Evolutionary conservation across 2,329 filamentous ascomycete species (phyloP).

Genomic region (Alternaria incomplexa): DNA sequence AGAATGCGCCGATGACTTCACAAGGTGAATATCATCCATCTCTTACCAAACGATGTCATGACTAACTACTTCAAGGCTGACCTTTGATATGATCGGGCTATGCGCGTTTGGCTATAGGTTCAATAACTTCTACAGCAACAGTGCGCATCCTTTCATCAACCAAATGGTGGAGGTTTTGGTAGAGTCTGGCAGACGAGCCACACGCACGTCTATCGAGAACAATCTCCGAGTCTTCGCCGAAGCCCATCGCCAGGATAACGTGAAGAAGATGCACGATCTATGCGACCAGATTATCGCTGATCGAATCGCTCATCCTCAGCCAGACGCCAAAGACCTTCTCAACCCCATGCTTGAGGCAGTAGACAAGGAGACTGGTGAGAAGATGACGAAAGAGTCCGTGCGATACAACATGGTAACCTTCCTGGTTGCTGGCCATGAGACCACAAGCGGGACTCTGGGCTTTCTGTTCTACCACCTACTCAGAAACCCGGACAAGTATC

Average conservation of each 20-base stretch:
- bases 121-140: slow-evolving; percentile 11
- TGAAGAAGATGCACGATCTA: slow-evolving; percentile 11
- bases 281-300: slow-evolving; percentile 10
- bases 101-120: slow-evolving; percentile 13
- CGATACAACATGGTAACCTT: slow-evolving; percentile 14
- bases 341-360: slow-evolving; percentile 11
- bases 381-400: slow-evolving; percentile 9
- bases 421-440: slow-evolving; percentile 10
- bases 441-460: slow-evolving; percentile 7
- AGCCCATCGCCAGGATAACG: slow-evolving; percentile 7
- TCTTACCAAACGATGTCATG: neutral
- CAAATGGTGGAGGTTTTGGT: slow-evolving; percentile 11
- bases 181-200: slow-evolving; percentile 6
- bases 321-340: slow-evolving; percentile 5
- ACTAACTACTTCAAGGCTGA: neutral
- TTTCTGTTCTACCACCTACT: slow-evolving; percentile 11
- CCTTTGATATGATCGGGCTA: slow-evolving; percentile 10
- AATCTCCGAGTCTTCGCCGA: slow-evolving; percentile 11
- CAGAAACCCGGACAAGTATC: slow-evolving; percentile 7
- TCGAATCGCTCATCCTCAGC: slow-evolving; percentile 6
- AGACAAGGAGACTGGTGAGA: slow-evolving; percentile 10
- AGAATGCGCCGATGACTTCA: slow-evolving; percentile 8
- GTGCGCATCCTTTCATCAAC: slow-evolving; percentile 6
- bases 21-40: neutral
- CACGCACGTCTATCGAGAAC: slow-evolving; percentile 5